Base-by-base conservation (phyloP, 1,139 yeast species). In the Spencermartinsiella ligniputridi region DNA sequence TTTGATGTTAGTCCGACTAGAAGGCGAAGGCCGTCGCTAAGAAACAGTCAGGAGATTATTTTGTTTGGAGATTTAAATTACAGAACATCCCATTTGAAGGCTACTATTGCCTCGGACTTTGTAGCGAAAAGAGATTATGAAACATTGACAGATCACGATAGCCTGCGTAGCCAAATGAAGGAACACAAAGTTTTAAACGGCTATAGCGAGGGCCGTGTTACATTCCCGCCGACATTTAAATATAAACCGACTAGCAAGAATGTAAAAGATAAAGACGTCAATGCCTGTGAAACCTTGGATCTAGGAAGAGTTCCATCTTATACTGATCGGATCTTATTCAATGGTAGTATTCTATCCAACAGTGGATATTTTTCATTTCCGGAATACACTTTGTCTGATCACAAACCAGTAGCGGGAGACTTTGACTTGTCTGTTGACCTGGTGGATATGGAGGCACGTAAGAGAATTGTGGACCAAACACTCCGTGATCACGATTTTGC, bases 51-150 rank as follows among this genome's bases (percentile, higher is more conserved):
- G 25, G 21, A 9, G 11, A 16, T 9, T 17, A 66, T 83, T 35
- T 72, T 85, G 66, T 67, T 80, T 42, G 95, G 95, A 2, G 96
- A 87, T 58, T 69, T 86, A 52, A 87, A 87, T 61, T 87, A 81
- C 62, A 69, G 95, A 48, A 27, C 15, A 27, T 68, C 81, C 18
- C 68, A 70, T 21, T 68, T 76, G 49, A 66, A 75, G 27, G 62
- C 56, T 65, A 58, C 78, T 66, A 48, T 56, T 36, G 73, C 75
- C 1, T 66, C 70, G 24, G 66, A 69, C 3, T 63, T 76, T 52
- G 65, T 79, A 13, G 66, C 68, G 6, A 64, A 64, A 24, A 60
- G 69, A 15, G 71, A 79, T 35, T 79, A 66, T 55, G 63, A 61
- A 11, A 71, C 74, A 12, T 61, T 86, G 41, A 61, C 81, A 40